Percentiles rank a stretch among this genome's conserved stretches.
Evolutionary conservation across 164 flowering plant genomes (phyloP).

Genomic region (Santalum album): DNA sequence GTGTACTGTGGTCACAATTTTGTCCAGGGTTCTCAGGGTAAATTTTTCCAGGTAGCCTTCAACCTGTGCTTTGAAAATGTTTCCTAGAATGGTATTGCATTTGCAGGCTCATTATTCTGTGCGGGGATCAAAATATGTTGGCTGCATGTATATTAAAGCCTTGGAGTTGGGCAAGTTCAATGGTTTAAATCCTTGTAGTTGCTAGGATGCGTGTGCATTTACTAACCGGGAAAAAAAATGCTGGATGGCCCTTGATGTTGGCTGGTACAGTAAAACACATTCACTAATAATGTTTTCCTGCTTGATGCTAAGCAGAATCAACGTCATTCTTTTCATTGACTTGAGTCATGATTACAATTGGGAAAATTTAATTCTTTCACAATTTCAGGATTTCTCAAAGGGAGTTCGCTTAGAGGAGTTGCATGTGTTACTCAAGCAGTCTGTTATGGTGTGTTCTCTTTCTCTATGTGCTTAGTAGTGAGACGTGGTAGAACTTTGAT

Average conservation of each 20-base stretch:
- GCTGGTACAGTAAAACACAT: background rate
- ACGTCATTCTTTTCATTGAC: background rate
- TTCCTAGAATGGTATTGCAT: background rate
- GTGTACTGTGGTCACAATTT: slow-evolving; percentile 54
- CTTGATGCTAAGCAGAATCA: background rate
- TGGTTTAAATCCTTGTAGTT: too few relatives aligned
- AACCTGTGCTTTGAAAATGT: background rate
- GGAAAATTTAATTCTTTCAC: slow-evolving; percentile 7
- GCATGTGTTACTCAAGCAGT: slow-evolving; percentile 72
- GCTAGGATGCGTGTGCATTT: too few relatives aligned
- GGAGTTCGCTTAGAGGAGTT: slow-evolving; percentile 89
- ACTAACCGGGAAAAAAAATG: too few relatives aligned
- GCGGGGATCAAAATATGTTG: too few relatives aligned
- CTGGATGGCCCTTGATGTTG: background rate
- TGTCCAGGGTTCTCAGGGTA: slow-evolving; percentile 42
- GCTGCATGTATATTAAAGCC: too few relatives aligned
- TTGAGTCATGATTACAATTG: background rate
- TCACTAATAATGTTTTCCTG: background rate
- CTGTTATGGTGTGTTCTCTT: slow-evolving; percentile 69
- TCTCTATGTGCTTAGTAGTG: slow-evolving; percentile 6
- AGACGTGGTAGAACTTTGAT: too few relatives aligned
- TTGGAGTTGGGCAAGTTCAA: too few relatives aligned
- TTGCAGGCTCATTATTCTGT: background rate
- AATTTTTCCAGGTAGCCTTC: slow-evolving; percentile 47
- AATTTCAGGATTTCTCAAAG: slow-evolving; percentile 73